phyloP scores from a whole-genome alignment of 2,329 filamentous ascomycete genomes.

The Epichloe sp. region DNA sequence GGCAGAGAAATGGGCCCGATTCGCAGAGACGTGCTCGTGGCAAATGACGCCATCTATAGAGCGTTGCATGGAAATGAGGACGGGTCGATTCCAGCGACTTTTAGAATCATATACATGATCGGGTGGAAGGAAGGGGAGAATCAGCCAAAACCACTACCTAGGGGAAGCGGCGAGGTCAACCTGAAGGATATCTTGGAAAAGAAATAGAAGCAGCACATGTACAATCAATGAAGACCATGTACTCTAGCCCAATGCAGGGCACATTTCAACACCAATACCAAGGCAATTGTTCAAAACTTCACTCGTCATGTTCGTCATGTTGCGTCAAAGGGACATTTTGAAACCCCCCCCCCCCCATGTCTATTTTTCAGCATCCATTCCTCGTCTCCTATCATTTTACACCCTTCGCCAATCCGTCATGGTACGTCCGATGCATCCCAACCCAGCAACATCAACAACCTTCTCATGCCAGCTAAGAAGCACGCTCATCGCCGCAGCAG shows the following conservation, averaged over 20 bases:
- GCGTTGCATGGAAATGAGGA: conserved; percentile 75
- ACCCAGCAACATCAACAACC: conserved; percentile 82
- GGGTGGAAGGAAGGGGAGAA: conserved; percentile 81
- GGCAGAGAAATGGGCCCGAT: conserved; percentile 72
- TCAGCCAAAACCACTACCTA: conserved; percentile 65
- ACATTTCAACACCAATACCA: background rate
- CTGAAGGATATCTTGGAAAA: conserved; percentile 64
- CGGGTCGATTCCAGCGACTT: conserved; percentile 73
- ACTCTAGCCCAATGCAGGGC: background rate
- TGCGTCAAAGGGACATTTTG: background rate
- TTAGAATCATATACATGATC: conserved; percentile 96
- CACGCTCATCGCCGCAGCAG: conserved; percentile 88
- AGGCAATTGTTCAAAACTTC: background rate
- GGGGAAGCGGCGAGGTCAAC: conserved; percentile 83
- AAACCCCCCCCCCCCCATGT: too few relatives aligned
- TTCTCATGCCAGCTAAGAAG: conserved; percentile 98
- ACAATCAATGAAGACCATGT: background rate
- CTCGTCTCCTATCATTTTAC: conserved; percentile 8
- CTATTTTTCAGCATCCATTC: background rate
- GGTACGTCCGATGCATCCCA: conserved; percentile 81
- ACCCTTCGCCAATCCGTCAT: conserved; percentile 93
- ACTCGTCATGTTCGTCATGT: background rate
- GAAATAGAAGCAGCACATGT: conserved; percentile 18
- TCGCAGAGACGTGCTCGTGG: conserved; percentile 69
- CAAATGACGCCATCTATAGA: conserved; percentile 78